Evolutionary conservation across 176 grass and related monocot genomes (phyloP), one percentile per base, ranked within the genome.

Genomic region (barley (Hordeum vulgare)): DNA sequence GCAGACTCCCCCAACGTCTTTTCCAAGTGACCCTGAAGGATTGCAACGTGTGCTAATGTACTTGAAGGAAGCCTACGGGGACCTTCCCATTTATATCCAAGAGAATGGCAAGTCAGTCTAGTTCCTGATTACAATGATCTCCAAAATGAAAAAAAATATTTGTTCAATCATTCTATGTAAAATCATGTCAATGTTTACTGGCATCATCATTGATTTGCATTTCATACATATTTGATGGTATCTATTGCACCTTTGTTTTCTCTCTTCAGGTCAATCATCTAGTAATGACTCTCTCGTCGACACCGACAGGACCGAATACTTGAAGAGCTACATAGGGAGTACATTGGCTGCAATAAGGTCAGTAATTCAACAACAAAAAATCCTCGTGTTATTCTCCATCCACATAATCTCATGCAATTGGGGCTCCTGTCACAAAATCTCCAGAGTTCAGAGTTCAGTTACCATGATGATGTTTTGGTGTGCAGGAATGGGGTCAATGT

Each of bases 31-130:
- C 81, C 89, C 89, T 5, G 9, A 37, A n/a, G 86, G 92, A 14
- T 56, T 94, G 18, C 83, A 81, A 60, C 35, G 67, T 58, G 21
- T 81, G 65, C 62, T 92, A 70, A 60, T 89, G 76, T 89, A 97
- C 66, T 58, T 92, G 51, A 87, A 65, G 77, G 74, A 94, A 63
- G 20, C 57, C 21, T 92, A 90, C 18, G 86, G 78, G 29, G 66
- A 89, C 61, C 65, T 86, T 64, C 92, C 94, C 23, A 71, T 97
- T 72, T 94, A 85, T 65, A 60, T 97, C 61, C 80, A 97, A 81
- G 94, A 97, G 84, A 97, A 94, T 71, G 94, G 92, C 75, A 88
- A 88, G 88, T 86, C 60, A 68, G 23, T 81, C 71, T 28, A 74
- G 26, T 27, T 49, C 47, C 25, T 15, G 4, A 31, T 74, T 28